phyloP scores from a whole-genome alignment of 1,139 yeast genomes.

The Yamadazyma pseudoaaseri region DNA sequence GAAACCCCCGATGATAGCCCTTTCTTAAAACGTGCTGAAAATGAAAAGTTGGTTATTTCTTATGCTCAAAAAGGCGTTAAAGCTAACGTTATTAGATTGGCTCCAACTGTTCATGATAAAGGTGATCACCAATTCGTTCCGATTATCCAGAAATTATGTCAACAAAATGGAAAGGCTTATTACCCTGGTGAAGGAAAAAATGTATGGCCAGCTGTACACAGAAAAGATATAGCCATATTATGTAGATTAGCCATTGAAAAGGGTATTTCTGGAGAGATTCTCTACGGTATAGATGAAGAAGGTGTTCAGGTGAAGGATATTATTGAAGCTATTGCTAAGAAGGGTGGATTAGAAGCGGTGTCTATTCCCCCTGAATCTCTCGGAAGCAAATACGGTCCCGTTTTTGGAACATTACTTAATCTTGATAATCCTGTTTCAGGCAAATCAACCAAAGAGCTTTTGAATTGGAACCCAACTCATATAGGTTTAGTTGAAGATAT shows the following conservation, averaged over 20 bases:
- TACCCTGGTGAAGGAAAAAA: conserved; percentile 22
- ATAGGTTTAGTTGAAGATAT: conserved; percentile 1
- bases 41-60: conserved; percentile 6
- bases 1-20: conserved; percentile 1
- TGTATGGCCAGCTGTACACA: conserved; percentile 27
- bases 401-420: conserved; percentile 9
- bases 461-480: conserved; percentile 13
- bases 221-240: conserved; percentile 24
- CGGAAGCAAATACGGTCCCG: conserved; percentile 4
- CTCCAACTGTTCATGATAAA: conserved; percentile 28
- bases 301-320: conserved; percentile 19
- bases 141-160: conserved; percentile 12
- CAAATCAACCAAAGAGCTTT: conserved; percentile 2
- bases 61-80: conserved; percentile 19
- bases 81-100: conserved; percentile 18
- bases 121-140: conserved; percentile 19
- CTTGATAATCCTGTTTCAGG: conserved; percentile 9
- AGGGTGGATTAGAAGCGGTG: conserved; percentile 13
- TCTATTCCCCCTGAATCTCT: conserved; percentile 13
- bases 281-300: conserved; percentile 24
- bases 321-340: conserved; percentile 20
- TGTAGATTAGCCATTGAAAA: conserved; percentile 23
- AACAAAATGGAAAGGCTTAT: conserved; percentile 12
- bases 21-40: conserved; percentile 1
- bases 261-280: conserved; percentile 20